Base-by-base conservation (phyloP, 2,329 filamentous ascomycete genomes). In the Colletotrichum plurivorum region DNA sequence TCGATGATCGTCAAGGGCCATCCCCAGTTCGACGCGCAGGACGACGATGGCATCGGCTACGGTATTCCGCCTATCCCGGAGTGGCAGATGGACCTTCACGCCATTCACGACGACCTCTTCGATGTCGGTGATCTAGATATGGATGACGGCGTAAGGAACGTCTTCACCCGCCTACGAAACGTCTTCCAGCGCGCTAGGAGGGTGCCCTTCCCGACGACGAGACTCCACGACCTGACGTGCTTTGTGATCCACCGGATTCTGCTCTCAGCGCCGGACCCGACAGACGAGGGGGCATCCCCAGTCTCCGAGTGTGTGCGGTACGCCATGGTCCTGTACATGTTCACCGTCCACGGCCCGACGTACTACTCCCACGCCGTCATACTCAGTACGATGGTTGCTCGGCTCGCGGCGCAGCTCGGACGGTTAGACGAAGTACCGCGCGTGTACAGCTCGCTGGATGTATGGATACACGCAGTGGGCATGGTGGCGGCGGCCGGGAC, bases 171-270 rank as follows among this genome's bases (percentile, higher is more conserved):
- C 4, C 53, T 63, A 18, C 18, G 48, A 1, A 52, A 59, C 20
- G 41, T 66, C 15, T 69, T 70, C 12, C 20, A 31, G 15, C 45
- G 61, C 2, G 74, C 79, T 0, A 68, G 75, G 13, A 63, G 63
- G 0, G 64, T 52, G 10, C 72, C 73, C 0, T 67, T 85, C 0
- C 71, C 82, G 1, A 77, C 77, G 0, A 84, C 84, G 0, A 78
- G 81, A 53, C 80, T 89, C 0, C 87, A 89, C 66, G 87, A 89
- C 63, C 77, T 89, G 1, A 84, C 85, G 6, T 87, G 84, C 58
- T 89, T 86, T 71, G 82, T 86, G 22, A 75, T 89, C 1, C 87
- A 89, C 67, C 80, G 81, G 22, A 78, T 89, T 1, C 68, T 89
- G 0, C 73, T 78, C 3, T 48, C 73, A 7, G 55, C 72, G 13